Base-by-base conservation (phyloP, 2,329 filamentous ascomycete genomes). In the Ophiostoma triangulosporum region DNA sequence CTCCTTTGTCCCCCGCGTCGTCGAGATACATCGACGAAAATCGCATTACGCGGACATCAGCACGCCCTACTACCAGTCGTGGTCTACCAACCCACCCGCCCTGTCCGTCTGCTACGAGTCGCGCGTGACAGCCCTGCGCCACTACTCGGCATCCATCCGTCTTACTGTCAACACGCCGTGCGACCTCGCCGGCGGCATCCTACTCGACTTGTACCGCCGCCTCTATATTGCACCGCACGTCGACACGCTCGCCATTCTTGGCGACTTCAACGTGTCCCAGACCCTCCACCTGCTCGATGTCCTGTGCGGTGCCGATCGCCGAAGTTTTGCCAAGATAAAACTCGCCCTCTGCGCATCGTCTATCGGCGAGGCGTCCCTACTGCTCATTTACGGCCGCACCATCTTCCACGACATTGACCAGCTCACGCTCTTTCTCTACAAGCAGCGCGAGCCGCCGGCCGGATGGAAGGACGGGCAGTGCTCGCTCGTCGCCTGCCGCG, bases 241-340 rank as follows among this genome's bases (percentile, higher is more conserved):
- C 48, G 66, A 69, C 56, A 63, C 62, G 14, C 59, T 68, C 7
- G 63, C 61, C 4, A 27, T 69, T 54, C 59, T 68, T 7, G 65
- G 66, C 9, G 61, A 64, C 7, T 53, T 62, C 22, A 58, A 63
- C 45, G 61, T 61, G 26, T 32, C 33, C 17, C 54, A 54, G 20
- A 45, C 22, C 54, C 59, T 6, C 43, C 24, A 52, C 17, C 35
- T 56, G 27, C 24, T 56, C 22, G 36, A 31, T 33, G 50, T 45
- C 40, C 46, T 38, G 36, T 27, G 26, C 2, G 11, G 22, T 5
- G 46, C 46, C 1, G 29, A 32, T n/a, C 15, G 27, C n/a, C 27
- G n/a, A 8, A 17, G 6, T 29, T 32, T 29, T 20, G 15, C 46
- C 45, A 49, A 36, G 15, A 54, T 38, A n/a, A 27, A 17, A 8